Conservation (phyloP, 176 grass and related monocot genomes). For the Chloris gayana region DNA sequence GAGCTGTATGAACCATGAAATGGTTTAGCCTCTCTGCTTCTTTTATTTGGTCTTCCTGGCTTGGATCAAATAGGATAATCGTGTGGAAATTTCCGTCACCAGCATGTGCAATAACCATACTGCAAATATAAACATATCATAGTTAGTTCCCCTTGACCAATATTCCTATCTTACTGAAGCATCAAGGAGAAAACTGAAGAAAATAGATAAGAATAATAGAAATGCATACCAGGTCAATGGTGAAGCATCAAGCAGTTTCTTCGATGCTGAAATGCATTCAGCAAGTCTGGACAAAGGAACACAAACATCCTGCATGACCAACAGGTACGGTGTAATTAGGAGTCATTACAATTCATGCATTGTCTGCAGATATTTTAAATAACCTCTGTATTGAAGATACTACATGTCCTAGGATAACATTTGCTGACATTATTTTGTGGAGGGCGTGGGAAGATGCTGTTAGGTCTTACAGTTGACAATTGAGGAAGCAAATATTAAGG, state of each 20-base stretch:
- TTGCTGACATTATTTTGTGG: constrained; percentile 8
- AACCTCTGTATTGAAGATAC: neutral
- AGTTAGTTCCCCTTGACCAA: constrained; percentile 26
- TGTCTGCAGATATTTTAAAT: constrained; percentile 2
- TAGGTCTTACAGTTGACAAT: constrained; percentile 3
- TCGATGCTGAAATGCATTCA: constrained; percentile 95
- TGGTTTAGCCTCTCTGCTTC: constrained; percentile 92
- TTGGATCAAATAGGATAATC: constrained; percentile 92
- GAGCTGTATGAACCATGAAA: constrained; percentile 95
- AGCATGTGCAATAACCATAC: constrained; percentile 89
- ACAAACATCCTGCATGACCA: constrained; percentile 79
- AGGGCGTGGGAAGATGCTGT: constrained; percentile 1
- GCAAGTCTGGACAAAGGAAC: constrained; percentile 94
- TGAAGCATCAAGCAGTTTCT: constrained; percentile 82
- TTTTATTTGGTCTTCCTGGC: constrained; percentile 59
- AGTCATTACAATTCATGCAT: constrained; percentile 20
- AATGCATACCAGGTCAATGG: constrained; percentile 76
- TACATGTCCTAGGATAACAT: constrained; percentile 20
- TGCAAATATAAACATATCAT: constrained; percentile 41
- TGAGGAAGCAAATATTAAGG: constrained; percentile 24
- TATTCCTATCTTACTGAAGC: constrained; percentile 26
- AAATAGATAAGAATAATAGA: constrained; percentile 25
- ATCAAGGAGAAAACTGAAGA: neutral
- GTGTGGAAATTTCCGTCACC: constrained; percentile 99
- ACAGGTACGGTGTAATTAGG: constrained; percentile 17